Evolutionary conservation across 441 rosid species (phyloP).

Genomic region (Euphorbia schlechtendalii): DNA sequence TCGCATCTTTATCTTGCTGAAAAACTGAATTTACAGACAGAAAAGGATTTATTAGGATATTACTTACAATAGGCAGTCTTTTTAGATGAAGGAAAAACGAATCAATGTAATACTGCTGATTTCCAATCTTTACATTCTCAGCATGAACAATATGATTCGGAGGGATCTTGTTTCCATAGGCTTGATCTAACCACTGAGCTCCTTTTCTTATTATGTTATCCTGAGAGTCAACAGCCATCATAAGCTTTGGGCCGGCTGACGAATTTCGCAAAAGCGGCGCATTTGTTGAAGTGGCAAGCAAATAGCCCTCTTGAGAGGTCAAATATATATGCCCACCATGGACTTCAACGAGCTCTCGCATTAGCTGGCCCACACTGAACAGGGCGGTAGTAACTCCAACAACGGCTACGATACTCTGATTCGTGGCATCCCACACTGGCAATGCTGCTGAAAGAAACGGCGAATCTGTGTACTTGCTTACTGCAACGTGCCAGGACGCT

Average conservation of each 20-base stretch:
- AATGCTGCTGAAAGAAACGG: conserved; percentile 96
- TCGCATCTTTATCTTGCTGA: not conserved
- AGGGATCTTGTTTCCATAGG: conserved; percentile 63
- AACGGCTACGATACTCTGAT: conserved; percentile 84
- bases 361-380: conserved; percentile 88
- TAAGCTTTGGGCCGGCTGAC: conserved; percentile 60
- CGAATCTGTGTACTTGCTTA: conserved; percentile 86
- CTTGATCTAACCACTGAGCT: conserved; percentile 75
- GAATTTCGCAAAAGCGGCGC: conserved; percentile 76
- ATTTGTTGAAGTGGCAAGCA: conserved; percentile 92
- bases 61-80: conserved; percentile 88
- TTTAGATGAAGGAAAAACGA: conserved; percentile 84
- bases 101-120: conserved; percentile 72
- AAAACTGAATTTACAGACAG: not conserved
- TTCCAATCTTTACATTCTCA: conserved; percentile 66
- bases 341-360: conserved; percentile 95
- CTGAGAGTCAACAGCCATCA: conserved; percentile 74
- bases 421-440: conserved; percentile 77
- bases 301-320: conserved; percentile 88
- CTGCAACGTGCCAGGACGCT: conserved; percentile 99
- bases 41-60: not conserved
- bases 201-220: conserved; percentile 64
- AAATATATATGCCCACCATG: conserved; percentile 91
- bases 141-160: conserved; percentile 61
- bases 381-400: conserved; percentile 97